Conservation (phyloP, 495 filamentous ascomycete species). For the Aspergillus nanangensis region DNA sequence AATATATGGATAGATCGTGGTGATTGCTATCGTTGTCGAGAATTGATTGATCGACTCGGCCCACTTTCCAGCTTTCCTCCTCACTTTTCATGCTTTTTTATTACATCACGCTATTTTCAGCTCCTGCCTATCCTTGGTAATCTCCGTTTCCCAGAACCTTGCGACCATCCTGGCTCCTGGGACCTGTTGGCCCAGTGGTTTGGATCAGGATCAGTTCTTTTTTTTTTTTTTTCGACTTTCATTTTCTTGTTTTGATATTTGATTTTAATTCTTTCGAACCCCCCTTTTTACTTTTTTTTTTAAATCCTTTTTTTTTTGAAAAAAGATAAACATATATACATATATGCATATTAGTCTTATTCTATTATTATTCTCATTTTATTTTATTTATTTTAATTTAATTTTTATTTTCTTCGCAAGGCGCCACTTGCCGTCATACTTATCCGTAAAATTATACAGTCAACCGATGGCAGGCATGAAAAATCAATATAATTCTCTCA, state of each 20-base stretch:
- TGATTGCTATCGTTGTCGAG: neutral
- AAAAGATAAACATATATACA: too few species aligned
- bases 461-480: conserved; percentile 1
- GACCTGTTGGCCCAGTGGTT: conserved; percentile 21
- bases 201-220: conserved; percentile 16
- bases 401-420: conserved; percentile 6
- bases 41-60: conserved; percentile 9
- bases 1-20: conserved; percentile 1
- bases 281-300: too few species aligned
- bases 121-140: too few species aligned
- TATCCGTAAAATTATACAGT: conserved; percentile 2
- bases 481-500: conserved; percentile 1
- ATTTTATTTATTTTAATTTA: too few species aligned
- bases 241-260: too few species aligned
- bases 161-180: conserved; percentile 19
- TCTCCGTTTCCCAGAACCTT: too few species aligned
- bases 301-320: too few species aligned
- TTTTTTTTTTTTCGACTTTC: conserved; percentile 2
- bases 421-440: conserved; percentile 16
- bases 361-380: too few species aligned
- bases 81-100: conserved; percentile 2
- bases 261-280: too few species aligned
- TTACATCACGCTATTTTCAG: too few species aligned
- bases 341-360: too few species aligned
- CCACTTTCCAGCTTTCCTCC: conserved; percentile 5